Evolutionary conservation across 2,329 filamentous ascomycete genomes (phyloP), one percentile per base, ranked within the genome.

Genomic region (Fusarium compactum): DNA sequence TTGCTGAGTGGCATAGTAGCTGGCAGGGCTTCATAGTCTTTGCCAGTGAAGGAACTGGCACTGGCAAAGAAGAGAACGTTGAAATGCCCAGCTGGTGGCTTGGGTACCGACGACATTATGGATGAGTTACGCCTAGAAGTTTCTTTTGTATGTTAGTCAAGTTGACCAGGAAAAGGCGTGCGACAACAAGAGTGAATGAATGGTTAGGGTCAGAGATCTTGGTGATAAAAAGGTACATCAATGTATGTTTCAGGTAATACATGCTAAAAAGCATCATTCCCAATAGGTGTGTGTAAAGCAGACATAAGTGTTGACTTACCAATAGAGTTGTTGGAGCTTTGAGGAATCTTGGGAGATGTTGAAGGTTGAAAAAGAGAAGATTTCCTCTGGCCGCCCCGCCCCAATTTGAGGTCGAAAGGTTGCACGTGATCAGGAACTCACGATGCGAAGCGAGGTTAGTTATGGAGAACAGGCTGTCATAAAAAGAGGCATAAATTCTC

Each of bases 11-110:
- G 82, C 38, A 95, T 78, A 38, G 92, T 92, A 15, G 92, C 92
- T 4, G 87, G 83, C 14, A 96, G 78, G 18, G 82, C 76, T 76
- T 96, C 93, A 66, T 84, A 83, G 64, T 90, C 85, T 76, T 89
- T 92, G n/a, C 84, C 83, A 2, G 93, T 94, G 78, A 87, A 92
- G 32, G 90, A 90, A 61, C 87, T 86, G 16, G 92, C 92, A 67
- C 89, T 87, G 62, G 93, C 93, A 81, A 97, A 97, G 82, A 95
- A 97, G 58, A 96, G 87, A 47, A 97, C 83, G 61, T 87, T 92
- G 82, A 96, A 97, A 71, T 92, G 87, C n/a, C 87, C 90, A 45
- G 82, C 70, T 2, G 89, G 87, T 14, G 87, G 80, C 66, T 85
- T 86, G 0, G 84, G 76, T 3, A 79, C 70, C 30, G 80, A 76